These are phyloP conservation scores for Pichia sp. DNA, from an alignment of 1,139 yeast species.

Conservation along the genomic window DNA sequence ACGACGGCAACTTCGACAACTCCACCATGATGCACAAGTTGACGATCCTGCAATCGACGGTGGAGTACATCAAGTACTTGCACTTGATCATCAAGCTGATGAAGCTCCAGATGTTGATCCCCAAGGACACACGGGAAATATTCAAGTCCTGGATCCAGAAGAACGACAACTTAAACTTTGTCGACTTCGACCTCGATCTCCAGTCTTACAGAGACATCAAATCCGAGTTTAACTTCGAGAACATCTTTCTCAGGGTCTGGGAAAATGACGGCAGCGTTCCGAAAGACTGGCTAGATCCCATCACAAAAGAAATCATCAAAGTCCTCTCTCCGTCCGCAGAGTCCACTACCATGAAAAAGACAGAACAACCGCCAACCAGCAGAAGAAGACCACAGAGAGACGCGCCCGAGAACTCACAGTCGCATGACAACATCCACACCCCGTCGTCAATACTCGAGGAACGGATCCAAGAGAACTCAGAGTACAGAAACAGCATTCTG, in stretches of 20 bases:
- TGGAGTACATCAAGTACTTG: constrained; percentile 68
- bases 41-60: constrained; percentile 75
- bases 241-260: constrained; percentile 31
- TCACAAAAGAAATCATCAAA: constrained; percentile 21
- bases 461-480: constrained; percentile 9
- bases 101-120: constrained; percentile 32
- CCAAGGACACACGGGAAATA: constrained; percentile 20
- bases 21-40: constrained; percentile 59
- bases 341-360: not conserved
- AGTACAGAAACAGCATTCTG: constrained; percentile 10
- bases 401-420: not conserved
- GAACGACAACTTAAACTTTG: constrained; percentile 43
- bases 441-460: constrained; percentile 6
- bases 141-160: constrained; percentile 28
- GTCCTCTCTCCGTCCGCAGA: constrained; percentile 3
- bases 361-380: not conserved
- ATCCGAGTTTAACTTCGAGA: constrained; percentile 48
- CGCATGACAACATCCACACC: constrained; percentile 2
- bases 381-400: not conserved
- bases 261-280: constrained; percentile 27
- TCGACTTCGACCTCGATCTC: constrained; percentile 50
- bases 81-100: constrained; percentile 50
- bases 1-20: constrained; percentile 25
- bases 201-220: constrained; percentile 57
- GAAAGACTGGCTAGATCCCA: constrained; percentile 23